These are phyloP conservation scores for Primulina tabacum DNA, from an alignment of 257 asterid genomes.

Conservation along the genomic window DNA sequence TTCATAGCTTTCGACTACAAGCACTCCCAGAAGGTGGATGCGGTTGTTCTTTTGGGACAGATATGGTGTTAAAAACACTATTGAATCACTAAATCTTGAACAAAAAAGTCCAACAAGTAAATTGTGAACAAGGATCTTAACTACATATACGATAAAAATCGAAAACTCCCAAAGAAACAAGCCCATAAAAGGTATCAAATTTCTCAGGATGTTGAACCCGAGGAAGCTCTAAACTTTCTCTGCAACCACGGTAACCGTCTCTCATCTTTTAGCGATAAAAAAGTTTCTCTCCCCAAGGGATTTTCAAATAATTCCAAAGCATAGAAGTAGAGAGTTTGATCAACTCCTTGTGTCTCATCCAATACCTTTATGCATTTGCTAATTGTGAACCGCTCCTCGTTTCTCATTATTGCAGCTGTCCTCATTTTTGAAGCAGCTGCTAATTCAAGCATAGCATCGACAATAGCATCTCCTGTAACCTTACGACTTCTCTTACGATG, in stretches of 20 bases:
- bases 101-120: slow-evolving; percentile 34
- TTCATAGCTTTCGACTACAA: slow-evolving; percentile 6
- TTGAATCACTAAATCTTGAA: slow-evolving; percentile 10
- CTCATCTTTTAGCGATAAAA: slow-evolving; percentile 64
- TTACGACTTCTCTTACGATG: slow-evolving; percentile 81
- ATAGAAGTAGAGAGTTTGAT: slow-evolving; percentile 66
- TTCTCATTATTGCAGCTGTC: slow-evolving; percentile 76
- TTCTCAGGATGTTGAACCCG: slow-evolving; percentile 44
- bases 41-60: neutral
- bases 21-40: neutral
- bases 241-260: slow-evolving; percentile 76
- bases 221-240: slow-evolving; percentile 63
- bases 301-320: slow-evolving; percentile 80
- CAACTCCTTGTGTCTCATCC: slow-evolving; percentile 82
- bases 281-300: slow-evolving; percentile 72
- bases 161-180: slow-evolving; percentile 17
- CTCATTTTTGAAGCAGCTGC: slow-evolving; percentile 95
- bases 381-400: slow-evolving; percentile 75
- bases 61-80: neutral
- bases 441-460: slow-evolving; percentile 92
- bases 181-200: slow-evolving; percentile 18
- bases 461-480: slow-evolving; percentile 87
- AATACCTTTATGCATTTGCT: slow-evolving; percentile 80
- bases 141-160: slow-evolving; percentile 19
- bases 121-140: slow-evolving; percentile 24